Evolutionary conservation across 2,329 filamentous ascomycete species (phyloP), one percentile per base, ranked within the genome.

Genomic region (Gnomoniopsis sp.): DNA sequence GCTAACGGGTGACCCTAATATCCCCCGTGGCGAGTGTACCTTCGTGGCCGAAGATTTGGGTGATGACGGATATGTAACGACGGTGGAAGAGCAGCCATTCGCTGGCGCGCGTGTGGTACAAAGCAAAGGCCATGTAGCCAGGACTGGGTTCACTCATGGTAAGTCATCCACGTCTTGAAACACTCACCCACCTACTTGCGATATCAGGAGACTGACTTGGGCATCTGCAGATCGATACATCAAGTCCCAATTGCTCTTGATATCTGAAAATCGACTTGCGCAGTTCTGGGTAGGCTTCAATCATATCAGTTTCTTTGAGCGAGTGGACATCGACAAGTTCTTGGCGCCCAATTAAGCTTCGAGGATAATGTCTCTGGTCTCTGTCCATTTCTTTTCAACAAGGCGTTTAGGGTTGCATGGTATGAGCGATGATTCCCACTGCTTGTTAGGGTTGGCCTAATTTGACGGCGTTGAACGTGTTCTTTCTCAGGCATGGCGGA

Each of bases 1-100:
- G 71, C 76, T 99, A 36, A 98, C 93, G 0, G 93, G 93, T 1
- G 93, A 99, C 68, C 86, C 88, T 0, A 96, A 97, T 65, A 86
- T 98, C 15, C 93, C 93, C 0, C 82, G 93, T 10, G 93, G 93
- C 10, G 89, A 97, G 71, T 85, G 87, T 65, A 91, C 89, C 0
- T 97, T 96, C 70, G 80, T 90, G 3, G 88, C 87, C 0, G 84
- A 91, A 6, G 91, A 97, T 65, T 84, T 98, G 38, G 88, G 89
- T 0, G 78, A 81, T 0, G 74, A 69, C 0, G 91, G 90, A 0
- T 79, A 88, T 22, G 73, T 93, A 1, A 78, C 86, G 0, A 75
- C 85, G 1, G 85, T 87, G 1, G 76, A 83, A 1, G 88, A 92
- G 59, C 75, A 82, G 1, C 83, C 84, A 2, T 96, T 96, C 71